phyloP scores from a whole-genome alignment of 192 early-diverging fungal species.

The Podila verticillata region DNA sequence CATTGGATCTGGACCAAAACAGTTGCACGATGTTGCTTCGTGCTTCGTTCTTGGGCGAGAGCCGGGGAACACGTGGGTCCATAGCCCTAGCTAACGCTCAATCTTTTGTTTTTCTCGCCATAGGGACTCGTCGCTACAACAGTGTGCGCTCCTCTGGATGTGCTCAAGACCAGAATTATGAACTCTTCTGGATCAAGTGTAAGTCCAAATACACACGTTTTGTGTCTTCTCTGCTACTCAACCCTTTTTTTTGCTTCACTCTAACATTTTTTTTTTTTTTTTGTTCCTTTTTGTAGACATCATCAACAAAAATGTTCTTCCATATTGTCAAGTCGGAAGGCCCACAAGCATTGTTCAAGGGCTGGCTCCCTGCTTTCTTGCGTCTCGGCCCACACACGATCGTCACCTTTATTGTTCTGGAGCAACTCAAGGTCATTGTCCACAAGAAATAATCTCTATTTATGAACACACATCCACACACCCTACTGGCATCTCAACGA shows the following conservation, averaged over 20 bases:
- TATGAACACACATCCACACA: background rate
- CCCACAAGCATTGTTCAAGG: conserved; percentile 76
- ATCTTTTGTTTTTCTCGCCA: background rate
- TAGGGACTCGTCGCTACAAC: conserved; percentile 81
- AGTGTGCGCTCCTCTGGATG: conserved; percentile 80
- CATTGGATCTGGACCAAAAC: background rate
- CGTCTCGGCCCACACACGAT: conserved; percentile 88
- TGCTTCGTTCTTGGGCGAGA: background rate
- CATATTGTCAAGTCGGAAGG: conserved; percentile 76
- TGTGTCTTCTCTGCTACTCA: conserved; percentile 5
- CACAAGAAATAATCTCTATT: conserved; percentile 17
- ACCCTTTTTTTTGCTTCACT: background rate
- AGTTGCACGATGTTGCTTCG: background rate
- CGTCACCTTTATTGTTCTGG: conserved; percentile 84
- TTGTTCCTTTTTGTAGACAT: conserved; percentile 49
- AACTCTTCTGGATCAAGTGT: conserved; percentile 63
- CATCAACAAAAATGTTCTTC: conserved; percentile 54
- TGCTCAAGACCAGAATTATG: conserved; percentile 91
- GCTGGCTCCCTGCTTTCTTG: conserved; percentile 85
- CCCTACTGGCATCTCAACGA: background rate
- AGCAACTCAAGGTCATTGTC: conserved; percentile 68
- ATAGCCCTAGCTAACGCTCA: background rate
- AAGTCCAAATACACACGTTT: conserved; percentile 19
- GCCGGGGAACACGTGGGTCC: background rate
- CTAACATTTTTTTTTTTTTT: background rate